These are phyloP conservation scores for Olyra latifolia DNA, from an alignment of 176 grass and related monocot species.

Conservation along the genomic window DNA sequence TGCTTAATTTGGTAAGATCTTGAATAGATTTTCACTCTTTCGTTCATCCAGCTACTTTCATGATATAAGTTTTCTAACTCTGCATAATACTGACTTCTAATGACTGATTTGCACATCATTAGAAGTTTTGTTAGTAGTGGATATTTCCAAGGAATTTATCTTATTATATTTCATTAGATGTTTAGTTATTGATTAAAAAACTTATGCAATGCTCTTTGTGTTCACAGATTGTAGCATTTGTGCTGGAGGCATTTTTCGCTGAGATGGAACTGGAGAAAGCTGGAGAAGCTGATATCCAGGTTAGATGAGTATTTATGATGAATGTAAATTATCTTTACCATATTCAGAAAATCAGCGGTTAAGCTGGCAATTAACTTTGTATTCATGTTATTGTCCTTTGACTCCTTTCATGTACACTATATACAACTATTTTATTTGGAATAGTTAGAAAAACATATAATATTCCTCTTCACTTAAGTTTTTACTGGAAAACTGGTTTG, in stretches of 20 bases:
- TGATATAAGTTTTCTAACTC: conserved; percentile 8
- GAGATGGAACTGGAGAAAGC: conserved; percentile 94
- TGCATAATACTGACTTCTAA: neutral
- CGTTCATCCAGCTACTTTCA: neutral
- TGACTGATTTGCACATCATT: neutral
- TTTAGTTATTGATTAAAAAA: conserved; percentile 27
- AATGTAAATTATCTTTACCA: neutral
- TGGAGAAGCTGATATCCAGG: conserved; percentile 46
- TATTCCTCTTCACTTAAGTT: neutral
- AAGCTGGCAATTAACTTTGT: neutral
- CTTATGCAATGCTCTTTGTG: neutral
- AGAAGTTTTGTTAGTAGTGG: conserved; percentile 3
- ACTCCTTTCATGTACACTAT: neutral
- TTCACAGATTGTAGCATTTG: conserved; percentile 92
- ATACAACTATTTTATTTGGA: conserved; percentile 1
- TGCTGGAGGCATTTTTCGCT: conserved; percentile 97
- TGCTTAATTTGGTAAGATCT: conserved; percentile 92
- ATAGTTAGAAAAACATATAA: neutral
- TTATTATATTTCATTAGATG: conserved; percentile 32
- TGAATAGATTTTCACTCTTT: neutral
- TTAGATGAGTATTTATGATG: conserved; percentile 31
- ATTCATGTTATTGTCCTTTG: neutral
- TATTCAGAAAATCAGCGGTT: neutral
- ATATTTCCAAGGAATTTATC: conserved; percentile 8
- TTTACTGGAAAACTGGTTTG: neutral